Evolutionary conservation across 805 yeast species (phyloP), one percentile per base, ranked within the genome.

Genomic region (Pichia nakasei): DNA sequence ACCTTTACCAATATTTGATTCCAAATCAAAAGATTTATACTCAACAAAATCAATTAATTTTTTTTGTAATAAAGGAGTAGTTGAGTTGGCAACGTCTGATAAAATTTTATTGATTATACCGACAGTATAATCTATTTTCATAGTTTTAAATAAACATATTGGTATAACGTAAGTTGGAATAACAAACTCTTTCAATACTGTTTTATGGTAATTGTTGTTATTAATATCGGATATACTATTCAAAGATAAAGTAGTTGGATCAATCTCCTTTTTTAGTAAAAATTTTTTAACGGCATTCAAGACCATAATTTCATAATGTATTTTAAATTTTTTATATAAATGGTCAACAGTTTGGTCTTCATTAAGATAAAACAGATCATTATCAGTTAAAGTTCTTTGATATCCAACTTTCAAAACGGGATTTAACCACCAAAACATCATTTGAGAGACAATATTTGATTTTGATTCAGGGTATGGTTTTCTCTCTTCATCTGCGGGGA

Each of bases 381-480:
- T 71, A 2, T 82, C 78, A 36, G 73, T 75, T 37, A 85, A 61
- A 0, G 89, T 82, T 55, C 93, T 69, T 58, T 77, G 80, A 59
- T 84, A 84, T 7, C 94, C 93, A 8, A 74, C 73, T 15, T 61
- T 63, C 67, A 85, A 61, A 35, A 84, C 52, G 0, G 88, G 88
- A 22, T 63, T 53, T 38, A 84, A 60, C 89, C 91, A 85, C 76
- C 80, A 71, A 57, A 82, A 78, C 52, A 78, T 73, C 18, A 69
- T 50, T 47, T 72, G 61, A 12, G 66, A 69, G 2, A 78, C n/a
- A 2, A 57, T 42, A 48, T 71, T 75, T 1, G 69, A 50, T 27
- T 53, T 60, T 13, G 60, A 62, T 65, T 77, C 67, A 1, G 82
- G 82, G 49, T 67, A 78, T 1, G 59, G 53, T 20, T 53, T 58